A percentile compares a stretch with the other conserved stretches of the same genome.
These are phyloP conservation scores for Leptographium lundbergii DNA, from an alignment of 2,329 filamentous ascomycete genomes.

Conservation along the genomic window DNA sequence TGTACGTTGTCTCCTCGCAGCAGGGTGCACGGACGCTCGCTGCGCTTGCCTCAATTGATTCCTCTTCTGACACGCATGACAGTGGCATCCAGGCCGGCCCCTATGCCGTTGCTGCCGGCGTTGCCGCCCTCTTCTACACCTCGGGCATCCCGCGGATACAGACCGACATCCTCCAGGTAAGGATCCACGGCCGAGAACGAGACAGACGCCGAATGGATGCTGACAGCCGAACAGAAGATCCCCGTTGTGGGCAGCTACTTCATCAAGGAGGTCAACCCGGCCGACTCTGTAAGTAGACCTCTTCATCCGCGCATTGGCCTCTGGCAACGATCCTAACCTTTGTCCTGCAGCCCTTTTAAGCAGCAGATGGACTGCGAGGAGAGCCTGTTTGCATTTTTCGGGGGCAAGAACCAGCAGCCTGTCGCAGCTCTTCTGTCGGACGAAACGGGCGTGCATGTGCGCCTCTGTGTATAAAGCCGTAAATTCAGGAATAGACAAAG, in stretches of 20 bases:
- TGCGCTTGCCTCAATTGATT: too few species aligned
- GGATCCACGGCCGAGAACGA: not conserved
- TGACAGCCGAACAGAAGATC: constrained; percentile 31
- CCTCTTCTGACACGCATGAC: not conserved
- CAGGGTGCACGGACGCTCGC: too few species aligned
- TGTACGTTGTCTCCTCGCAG: constrained; percentile 1
- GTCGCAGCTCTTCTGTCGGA: not conserved
- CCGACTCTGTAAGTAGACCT: constrained; percentile 46
- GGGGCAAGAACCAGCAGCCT: not conserved
- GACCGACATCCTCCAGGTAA: constrained; percentile 45
- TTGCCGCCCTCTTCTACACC: constrained; percentile 46
- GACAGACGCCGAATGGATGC: not conserved
- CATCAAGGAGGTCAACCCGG: constrained; percentile 40
- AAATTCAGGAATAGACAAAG: not conserved
- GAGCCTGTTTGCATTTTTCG: not conserved
- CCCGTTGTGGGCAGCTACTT: constrained; percentile 40
- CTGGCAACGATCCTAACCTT: not conserved
- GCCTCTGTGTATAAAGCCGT: not conserved
- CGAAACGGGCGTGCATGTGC: not conserved
- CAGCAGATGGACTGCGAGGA: not conserved
- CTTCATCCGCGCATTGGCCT: not conserved
- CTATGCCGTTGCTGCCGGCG: constrained; percentile 44
- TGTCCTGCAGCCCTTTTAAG: constrained; percentile 11
- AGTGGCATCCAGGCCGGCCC: constrained; percentile 40
- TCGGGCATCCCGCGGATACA: constrained; percentile 50